Conservation (phyloP, 129 eudicot species). For the Lactuca sativa region DNA sequence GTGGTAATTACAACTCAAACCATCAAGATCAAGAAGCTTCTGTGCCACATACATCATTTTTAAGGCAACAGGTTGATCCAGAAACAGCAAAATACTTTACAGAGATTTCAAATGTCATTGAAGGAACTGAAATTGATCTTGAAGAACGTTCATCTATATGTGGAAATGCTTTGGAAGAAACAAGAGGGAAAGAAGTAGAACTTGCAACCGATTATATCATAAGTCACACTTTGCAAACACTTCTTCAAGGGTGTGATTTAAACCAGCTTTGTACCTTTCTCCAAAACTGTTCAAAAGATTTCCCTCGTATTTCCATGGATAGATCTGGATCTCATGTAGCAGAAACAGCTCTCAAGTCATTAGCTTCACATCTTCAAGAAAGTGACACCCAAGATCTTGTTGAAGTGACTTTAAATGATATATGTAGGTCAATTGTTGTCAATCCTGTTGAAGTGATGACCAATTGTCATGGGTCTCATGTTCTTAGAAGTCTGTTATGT, state of each 20-base stretch:
- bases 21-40: conserved; percentile 40
- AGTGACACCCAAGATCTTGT: conserved; percentile 43
- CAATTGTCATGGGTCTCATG: conserved; percentile 92
- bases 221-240: conserved; percentile 85
- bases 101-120: conserved; percentile 65
- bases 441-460: conserved; percentile 83
- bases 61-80: conserved; percentile 82
- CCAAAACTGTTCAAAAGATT: conserved; percentile 58
- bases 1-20: conserved; percentile 32
- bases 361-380: conserved; percentile 79
- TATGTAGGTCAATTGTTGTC: conserved; percentile 71
- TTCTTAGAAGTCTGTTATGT: conserved; percentile 84
- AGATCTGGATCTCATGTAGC: conserved; percentile 98
- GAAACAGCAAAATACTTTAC: conserved; percentile 68
- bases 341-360: conserved; percentile 83
- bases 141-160: conserved; percentile 75
- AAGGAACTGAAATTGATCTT: conserved; percentile 62
- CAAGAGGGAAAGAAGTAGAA: conserved; percentile 87
- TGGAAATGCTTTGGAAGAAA: conserved; percentile 91
- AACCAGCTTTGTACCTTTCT: conserved; percentile 78
- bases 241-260: conserved; percentile 80
- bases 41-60: conserved; percentile 49
- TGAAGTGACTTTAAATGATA: conserved; percentile 56
- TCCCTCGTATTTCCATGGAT: conserved; percentile 71
- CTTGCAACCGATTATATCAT: conserved; percentile 87